phyloP scores from a whole-genome alignment of 2,329 filamentous ascomycete species.

The Fusarium haematococcum region DNA sequence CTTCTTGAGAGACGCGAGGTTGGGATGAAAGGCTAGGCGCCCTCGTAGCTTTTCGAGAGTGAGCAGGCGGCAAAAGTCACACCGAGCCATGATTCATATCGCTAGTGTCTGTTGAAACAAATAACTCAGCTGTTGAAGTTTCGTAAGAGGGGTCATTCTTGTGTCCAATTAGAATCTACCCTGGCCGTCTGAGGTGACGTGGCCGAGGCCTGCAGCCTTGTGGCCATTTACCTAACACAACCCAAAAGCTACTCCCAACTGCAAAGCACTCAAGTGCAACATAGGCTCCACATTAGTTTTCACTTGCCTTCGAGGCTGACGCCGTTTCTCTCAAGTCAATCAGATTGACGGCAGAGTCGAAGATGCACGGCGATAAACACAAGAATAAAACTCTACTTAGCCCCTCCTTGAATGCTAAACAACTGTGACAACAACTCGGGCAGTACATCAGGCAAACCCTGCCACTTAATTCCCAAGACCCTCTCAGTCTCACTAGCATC shows the following conservation, averaged over 20 bases:
- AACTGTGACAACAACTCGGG: neutral
- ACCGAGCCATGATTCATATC: neutral
- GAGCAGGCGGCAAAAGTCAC: neutral
- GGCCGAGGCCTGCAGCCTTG: neutral
- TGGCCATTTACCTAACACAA: neutral
- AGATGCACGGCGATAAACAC: too few relatives aligned
- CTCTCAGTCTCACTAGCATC: constrained; percentile 63
- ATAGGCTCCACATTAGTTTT: neutral
- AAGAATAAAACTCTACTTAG: too few relatives aligned
- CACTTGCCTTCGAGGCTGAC: neutral
- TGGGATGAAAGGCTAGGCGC: neutral
- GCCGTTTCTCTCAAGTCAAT: neutral
- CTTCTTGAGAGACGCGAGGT: constrained; percentile 1
- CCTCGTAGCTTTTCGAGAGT: neutral
- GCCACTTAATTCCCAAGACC: constrained; percentile 64
- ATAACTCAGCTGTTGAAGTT: neutral
- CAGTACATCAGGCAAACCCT: constrained; percentile 25
- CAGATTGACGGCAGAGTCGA: neutral
- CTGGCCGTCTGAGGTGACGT: neutral
- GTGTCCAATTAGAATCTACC: neutral
- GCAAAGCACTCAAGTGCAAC: neutral
- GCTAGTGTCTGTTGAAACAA: neutral
- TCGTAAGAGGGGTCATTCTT: neutral
- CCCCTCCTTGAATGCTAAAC: neutral
- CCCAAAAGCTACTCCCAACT: neutral